Evolutionary conservation across 2,329 filamentous ascomycete genomes (phyloP), one percentile per base, ranked within the genome.

Genomic region (Chaetomiaceae sp.): DNA sequence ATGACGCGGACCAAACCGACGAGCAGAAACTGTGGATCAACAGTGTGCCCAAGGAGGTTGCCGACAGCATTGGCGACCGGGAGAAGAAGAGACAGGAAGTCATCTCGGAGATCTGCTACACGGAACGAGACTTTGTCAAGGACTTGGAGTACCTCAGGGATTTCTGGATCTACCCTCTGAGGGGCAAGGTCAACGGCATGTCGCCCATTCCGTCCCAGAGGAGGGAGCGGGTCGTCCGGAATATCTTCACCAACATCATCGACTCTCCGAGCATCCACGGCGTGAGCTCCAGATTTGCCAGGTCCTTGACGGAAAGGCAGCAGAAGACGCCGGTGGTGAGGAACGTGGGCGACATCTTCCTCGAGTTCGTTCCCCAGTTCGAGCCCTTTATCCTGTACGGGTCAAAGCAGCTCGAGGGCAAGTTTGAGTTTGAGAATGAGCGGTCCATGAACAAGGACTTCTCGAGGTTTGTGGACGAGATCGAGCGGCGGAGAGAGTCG

Each of bases 11-110:
- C 52, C 86, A 93, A 62, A 89, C 86, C 27, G 90, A 96, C 64
- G 91, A 97, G 67, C 93, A 97, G 73, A 97, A 97, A 69, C 79
- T 99, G 33, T 99, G 93, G 93, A 99, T 99, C 70, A 97, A 97
- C 68, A 96, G 91, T 13, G 93, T 99, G 31, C 89, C 91, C 1
- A 93, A 96, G 68, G 93, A 97, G 67, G 77, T 99, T 51, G 90
- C 91, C 0, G 91, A 97, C 60, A 88, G 85, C 64, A 85, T 96
- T 25, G 84, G 83, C 44, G 93, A 99, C 60, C 82, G 81, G 59
- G 93, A 99, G 69, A 95, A 96, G 82, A 97, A 97, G 74, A 83
- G 93, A 39, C 93, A 99, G 66, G 93, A 99, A 66, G 88, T 99
- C 60, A 96, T 99, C 54, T 96, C 92, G 5, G 93, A 99, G 68